Base-by-base conservation (phyloP, 495 filamentous ascomycete genomes). In the Aspergillus hancockii region DNA sequence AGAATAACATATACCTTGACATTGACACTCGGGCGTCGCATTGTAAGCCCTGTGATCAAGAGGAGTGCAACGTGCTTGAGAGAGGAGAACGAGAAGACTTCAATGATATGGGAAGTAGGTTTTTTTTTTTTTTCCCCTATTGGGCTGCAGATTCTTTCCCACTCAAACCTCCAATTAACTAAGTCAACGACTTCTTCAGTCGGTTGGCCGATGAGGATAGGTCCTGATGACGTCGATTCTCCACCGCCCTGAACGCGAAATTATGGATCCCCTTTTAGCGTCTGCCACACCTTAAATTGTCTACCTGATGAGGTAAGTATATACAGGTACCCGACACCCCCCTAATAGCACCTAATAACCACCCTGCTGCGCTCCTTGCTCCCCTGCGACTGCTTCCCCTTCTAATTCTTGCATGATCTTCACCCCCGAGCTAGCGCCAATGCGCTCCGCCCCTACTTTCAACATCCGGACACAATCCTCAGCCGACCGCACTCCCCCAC, bases 381-480 rank as follows among this genome's bases (percentile, higher is more conserved):
- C 58, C 1, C 46, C 56, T 41, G 38, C 8, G 28, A 36, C 47
- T 40, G 25, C 64, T n/a, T 59, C 65, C n/a, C 68, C 67, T 28
- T 63, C 58, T 32, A 75, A 38, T 47, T 86, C 83, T 59, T 80
- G 71, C 68, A 83, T 73, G 62, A 88, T 88, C 63, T 70, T 74
- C 54, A 86, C 74, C 22, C 84, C 85, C 51, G 75, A 75, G 65
- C 82, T 86, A 9, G 84, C 83, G 34, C 87, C 88, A 61, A 90
- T 82, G 60, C 88, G 77, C 58, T 77, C 77, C 2, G 88, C 88
- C 6, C 88, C 88, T 19, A 84, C 86, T 71, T 85, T 78, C 25
- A 88, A 59, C 84, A 90, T 85, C 54, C 67, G 72, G 54, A 81
- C 41, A 61, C 76, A 79, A 60, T 83, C 81, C 53, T 71, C 75